Base-by-base conservation (phyloP, 2,329 filamentous ascomycete genomes). In the Tolypocladium tropicale region DNA sequence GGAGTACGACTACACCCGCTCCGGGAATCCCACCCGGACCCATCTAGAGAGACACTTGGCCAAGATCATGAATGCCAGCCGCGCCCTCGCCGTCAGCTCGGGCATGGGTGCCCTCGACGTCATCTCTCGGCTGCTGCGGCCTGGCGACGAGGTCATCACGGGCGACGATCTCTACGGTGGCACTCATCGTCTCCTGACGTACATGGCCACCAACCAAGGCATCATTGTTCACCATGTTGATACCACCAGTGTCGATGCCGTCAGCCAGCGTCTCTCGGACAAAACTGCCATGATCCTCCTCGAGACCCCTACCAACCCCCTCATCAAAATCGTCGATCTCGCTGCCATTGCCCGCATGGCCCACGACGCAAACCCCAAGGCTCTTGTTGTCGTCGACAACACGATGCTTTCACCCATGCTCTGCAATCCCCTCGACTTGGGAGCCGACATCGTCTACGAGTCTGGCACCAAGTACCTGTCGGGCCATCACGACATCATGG, bases 401-500 rank as follows among this genome's bases (percentile, higher is more conserved):
- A 99, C 94, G 57, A 99, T 99, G 94, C 85, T 99, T 62, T 96
- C 92, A 2, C 94, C 94, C 12, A 86, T 96, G 77, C 84, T 99
- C 9, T 86, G 86, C 67, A 97, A 96, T 74, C 94, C 94, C 6
- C 83, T 99, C 21, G 93, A 97, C 59, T 80, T 97, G 32, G 94
- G 95, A 56, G 92, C 93, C 18, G 94, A 99, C 66, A 88, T 99
- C 63, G 90, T 95, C 56, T 99, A 99, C 73, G 94, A 99, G 76
- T 95, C 89, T 30, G 94, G 94, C 56, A 99, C 94, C 28, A 99
- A 99, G 72, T 99, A 99, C 67, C 80, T 99, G 6, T 97, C 92
- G 1, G 94, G 94, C 34, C 94, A 99, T 71, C 94, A 99, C 77
- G 95, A 99, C 69, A 88, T 99, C 68, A 99, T 99, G 94, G 94